Conservation (phyloP, 2,329 filamentous ascomycete species). For the Incumbomyces delicatus region DNA sequence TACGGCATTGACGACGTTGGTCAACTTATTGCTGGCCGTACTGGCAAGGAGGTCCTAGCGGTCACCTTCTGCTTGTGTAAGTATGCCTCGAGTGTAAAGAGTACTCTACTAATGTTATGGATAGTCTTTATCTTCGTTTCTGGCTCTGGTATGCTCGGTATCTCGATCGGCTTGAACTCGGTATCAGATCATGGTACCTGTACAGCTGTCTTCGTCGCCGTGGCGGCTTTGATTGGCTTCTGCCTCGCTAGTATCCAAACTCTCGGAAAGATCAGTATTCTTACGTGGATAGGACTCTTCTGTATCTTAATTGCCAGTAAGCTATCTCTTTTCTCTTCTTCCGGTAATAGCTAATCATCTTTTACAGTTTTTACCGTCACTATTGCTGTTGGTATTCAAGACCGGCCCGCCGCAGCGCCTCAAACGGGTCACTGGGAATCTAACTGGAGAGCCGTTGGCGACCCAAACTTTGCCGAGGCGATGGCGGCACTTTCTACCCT, state of each 20-base stretch:
- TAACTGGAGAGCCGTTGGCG: constrained; percentile 34
- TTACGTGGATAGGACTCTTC: constrained; percentile 52
- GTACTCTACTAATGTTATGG: background rate
- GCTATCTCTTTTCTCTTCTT: background rate
- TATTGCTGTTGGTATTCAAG: constrained; percentile 47
- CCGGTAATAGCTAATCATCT: background rate
- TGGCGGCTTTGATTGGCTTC: constrained; percentile 43
- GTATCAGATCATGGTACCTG: constrained; percentile 49
- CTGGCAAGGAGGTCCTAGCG: constrained; percentile 49
- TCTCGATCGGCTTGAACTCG: constrained; percentile 51
- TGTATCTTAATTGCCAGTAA: constrained; percentile 44
- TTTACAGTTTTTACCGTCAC: constrained; percentile 44
- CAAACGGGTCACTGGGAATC: constrained; percentile 50
- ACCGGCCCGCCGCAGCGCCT: constrained; percentile 52
- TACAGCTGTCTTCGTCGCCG: constrained; percentile 48
- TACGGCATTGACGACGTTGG: constrained; percentile 42
- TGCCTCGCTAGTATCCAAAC: constrained; percentile 46
- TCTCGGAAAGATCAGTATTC: constrained; percentile 51
- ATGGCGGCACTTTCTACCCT: constrained; percentile 30
- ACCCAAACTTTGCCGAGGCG: constrained; percentile 26
- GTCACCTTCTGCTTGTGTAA: constrained; percentile 40
- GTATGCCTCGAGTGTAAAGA: constrained; percentile 45
- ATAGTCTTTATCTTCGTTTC: constrained; percentile 44
- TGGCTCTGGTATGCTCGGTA: constrained; percentile 49
- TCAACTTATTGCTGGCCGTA: constrained; percentile 47